These are phyloP conservation scores for Penicillium chermesinum DNA, from an alignment of 495 filamentous ascomycete species.

Conservation along the genomic window DNA sequence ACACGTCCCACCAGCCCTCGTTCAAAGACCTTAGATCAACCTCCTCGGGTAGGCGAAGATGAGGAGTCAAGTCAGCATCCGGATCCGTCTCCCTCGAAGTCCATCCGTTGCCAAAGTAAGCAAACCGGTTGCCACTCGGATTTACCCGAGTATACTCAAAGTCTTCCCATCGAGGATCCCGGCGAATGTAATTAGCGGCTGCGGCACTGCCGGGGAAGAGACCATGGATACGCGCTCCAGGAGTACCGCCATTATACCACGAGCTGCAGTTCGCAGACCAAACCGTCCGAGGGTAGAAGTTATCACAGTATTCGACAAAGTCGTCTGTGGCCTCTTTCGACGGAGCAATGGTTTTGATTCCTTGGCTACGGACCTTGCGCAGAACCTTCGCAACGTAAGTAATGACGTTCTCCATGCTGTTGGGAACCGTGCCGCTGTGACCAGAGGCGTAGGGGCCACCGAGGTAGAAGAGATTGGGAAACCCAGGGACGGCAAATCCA, in stretches of 20 bases:
- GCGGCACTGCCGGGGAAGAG: conserved; percentile 63
- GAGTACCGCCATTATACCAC: conserved; percentile 64
- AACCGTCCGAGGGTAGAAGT: conserved; percentile 58
- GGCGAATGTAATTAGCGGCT: conserved; percentile 49
- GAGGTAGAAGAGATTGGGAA: conserved; percentile 60
- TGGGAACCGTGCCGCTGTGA: conserved; percentile 47
- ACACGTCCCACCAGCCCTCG: conserved; percentile 51
- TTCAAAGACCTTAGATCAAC: conserved; percentile 44
- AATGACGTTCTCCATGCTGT: conserved; percentile 51
- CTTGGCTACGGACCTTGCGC: conserved; percentile 58
- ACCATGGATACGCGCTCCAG: conserved; percentile 53
- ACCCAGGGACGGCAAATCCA: conserved; percentile 54
- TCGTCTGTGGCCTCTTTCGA: conserved; percentile 53
- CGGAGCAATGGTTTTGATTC: conserved; percentile 55
- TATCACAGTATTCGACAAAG: conserved; percentile 56
- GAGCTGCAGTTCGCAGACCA: conserved; percentile 56
- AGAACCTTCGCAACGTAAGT: conserved; percentile 59
- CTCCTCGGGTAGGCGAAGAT: conserved; percentile 41
- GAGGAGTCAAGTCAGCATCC: conserved; percentile 42
- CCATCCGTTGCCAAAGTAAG: conserved; percentile 55
- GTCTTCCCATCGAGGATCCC: conserved; percentile 67
- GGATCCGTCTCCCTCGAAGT: conserved; percentile 36
- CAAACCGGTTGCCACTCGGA: conserved; percentile 49
- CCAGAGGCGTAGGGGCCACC: conserved; percentile 47
- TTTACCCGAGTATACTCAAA: conserved; percentile 58